phyloP scores from a whole-genome alignment of 2,329 filamentous ascomycete genomes.

The Alternaria tenuissima region DNA sequence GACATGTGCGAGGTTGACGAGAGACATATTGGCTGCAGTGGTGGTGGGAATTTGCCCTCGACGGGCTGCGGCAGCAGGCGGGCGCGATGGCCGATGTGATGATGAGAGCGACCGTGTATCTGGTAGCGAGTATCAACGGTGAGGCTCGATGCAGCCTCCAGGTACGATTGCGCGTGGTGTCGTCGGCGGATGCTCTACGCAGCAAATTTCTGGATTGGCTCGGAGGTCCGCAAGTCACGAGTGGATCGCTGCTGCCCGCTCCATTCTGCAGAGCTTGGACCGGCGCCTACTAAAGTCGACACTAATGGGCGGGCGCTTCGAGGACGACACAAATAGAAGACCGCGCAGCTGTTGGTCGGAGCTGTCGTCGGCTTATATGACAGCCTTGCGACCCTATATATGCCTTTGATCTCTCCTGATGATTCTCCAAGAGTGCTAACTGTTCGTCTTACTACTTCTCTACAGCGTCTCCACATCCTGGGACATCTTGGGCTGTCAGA shows the following conservation, averaged over 20 bases:
- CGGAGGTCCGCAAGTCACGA: constrained; percentile 41
- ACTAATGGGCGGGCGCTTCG: constrained; percentile 44
- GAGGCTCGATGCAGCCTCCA: constrained; percentile 16
- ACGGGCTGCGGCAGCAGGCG: constrained; percentile 32
- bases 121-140: constrained; percentile 2
- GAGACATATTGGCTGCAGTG: constrained; percentile 64
- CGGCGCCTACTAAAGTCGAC: constrained; percentile 26
- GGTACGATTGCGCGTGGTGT: constrained; percentile 36
- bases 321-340: constrained; percentile 47
- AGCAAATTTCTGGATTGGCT: constrained; percentile 43
- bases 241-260: constrained; percentile 17
- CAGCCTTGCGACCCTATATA: constrained; percentile 28
- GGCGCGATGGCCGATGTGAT: constrained; percentile 14
- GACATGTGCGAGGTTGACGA: constrained; percentile 78
- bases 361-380: constrained; percentile 21
- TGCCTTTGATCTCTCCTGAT: constrained; percentile 16
- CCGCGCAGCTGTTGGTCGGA: constrained; percentile 27
- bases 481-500: constrained; percentile 12
- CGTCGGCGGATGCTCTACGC: constrained; percentile 24
- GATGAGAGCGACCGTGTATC: background rate
- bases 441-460: constrained; percentile 11
- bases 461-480: constrained; percentile 4
- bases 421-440: constrained; percentile 24
- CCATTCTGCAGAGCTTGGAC: constrained; percentile 29
- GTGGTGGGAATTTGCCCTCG: constrained; percentile 34